Evolutionary conservation across 2,329 filamentous ascomycete genomes (phyloP), one percentile per base, ranked within the genome.

Genomic region (Cercospora beticola): DNA sequence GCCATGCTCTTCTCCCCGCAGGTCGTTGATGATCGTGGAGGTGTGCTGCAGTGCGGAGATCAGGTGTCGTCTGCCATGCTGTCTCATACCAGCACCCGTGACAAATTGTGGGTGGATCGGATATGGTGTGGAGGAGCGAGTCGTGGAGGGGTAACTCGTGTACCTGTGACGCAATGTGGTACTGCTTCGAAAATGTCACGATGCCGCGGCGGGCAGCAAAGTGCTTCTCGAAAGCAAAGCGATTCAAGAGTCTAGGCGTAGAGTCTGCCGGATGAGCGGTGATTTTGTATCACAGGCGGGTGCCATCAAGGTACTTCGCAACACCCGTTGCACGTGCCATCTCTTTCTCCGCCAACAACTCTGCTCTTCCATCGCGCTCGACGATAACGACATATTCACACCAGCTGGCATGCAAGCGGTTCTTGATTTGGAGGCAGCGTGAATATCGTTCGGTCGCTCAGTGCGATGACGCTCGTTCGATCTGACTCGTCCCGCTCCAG

Each of bases 91-190:
- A 43, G 16, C 36, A 23, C 26, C 46, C 6, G 31, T 46, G 36
- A 49, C 59, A 46, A 14, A 49, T 30, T 23, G 59, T 12, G 16
- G 58, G 58, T 23, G 58, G 28, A 10, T 63, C 43, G 40, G 21
- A n/a, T 28, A n/a, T 26, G 14, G 40, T 56, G 40, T 54, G 46
- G 46, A 49, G 61, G 31, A 52, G 9, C 14, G 26, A 31, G 12
- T 54, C 28, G 21, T 36, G 49, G 62, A 64, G 62, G 46, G 61
- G 61, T 46, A 63, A n/a, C 5, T 36, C 16, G 5, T 23, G 23
- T 18, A n/a, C 18, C 49, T 8, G 62, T 64, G 62, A 64, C 62
- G 62, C 49, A 64, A 64, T 64, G 43, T 28, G 26, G 62, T 28
- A 33, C 8, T 26, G 62, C 8, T n/a, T 14, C 21, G 14, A 12